Base-by-base conservation (phyloP, 2,329 filamentous ascomycete genomes). In the Paramyrothecium sp. region DNA sequence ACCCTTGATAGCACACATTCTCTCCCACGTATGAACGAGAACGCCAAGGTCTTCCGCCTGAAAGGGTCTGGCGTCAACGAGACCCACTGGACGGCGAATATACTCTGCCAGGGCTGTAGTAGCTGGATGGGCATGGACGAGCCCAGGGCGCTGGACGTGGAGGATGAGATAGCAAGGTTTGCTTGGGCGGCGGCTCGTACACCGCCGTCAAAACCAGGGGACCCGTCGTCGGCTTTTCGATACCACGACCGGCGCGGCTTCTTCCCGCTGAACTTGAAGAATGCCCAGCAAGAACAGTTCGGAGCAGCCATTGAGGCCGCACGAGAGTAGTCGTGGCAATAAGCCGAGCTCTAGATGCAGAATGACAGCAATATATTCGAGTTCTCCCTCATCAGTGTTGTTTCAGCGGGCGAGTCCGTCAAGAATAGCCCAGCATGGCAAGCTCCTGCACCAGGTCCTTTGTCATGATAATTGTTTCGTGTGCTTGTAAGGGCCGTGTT, bases 11-110 rank as follows among this genome's bases (percentile, higher is more conserved):
- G 38, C 13, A 19, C 13, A 4, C 38, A 17, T 44, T 4, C 13
- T 7, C 38, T 44, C n/a, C 74, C 75, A 2, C 63, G 65, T 2
- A 50, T 68, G 2, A 76, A 75, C 53, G 60, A 68, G 4, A 64
- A 60, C 13, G 73, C 72, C 3, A 70, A 58, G 53, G 72, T 73
- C 63, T 70, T 67, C 7, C 56, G 71, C 7, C 69, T 76, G 21
- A 65, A 69, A 7, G 70, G 71, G 7, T 72, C 73, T 1, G 63
- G 59, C 1, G 61, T 67, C 58, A 77, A 78, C 59, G 66, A 61
- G 34, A 77, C 75, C 12, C 75, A 78, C 66, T 78, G 75, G 74
- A 71, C 69, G 2, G 59, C 76, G 55, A 75, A 67, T 21, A 69
- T 69, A 16, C 65, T 76, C 19, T 75, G 73, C 66, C 67, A 69